phyloP scores from a whole-genome alignment of 805 yeast species.

The Schwanniomyces sp. region DNA sequence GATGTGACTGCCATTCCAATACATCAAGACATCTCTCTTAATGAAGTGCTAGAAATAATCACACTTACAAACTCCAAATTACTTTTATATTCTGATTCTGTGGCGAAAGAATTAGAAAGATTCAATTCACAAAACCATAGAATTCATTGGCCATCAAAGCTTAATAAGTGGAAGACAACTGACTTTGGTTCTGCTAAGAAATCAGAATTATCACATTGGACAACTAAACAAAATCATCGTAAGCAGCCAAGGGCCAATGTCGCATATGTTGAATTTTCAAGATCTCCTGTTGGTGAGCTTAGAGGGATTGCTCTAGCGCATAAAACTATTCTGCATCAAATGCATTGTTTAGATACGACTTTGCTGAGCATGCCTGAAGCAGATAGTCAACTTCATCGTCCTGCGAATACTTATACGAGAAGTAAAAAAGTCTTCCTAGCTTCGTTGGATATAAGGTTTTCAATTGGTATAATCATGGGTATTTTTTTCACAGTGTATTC shows the following conservation, averaged over 20 bases:
- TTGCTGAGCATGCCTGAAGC: conserved; percentile 64
- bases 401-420: conserved; percentile 29
- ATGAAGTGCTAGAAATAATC: conserved; percentile 72
- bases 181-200: conserved; percentile 70
- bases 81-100: conserved; percentile 78
- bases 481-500: conserved; percentile 77
- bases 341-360: conserved; percentile 71
- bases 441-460: conserved; percentile 44
- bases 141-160: conserved; percentile 71
- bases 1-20: conserved; percentile 95
- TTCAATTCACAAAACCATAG: conserved; percentile 39
- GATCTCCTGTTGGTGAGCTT: conserved; percentile 86
- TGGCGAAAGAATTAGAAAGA: conserved; percentile 72
- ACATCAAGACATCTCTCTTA: conserved; percentile 65
- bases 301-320: conserved; percentile 94
- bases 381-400: conserved; percentile 51
- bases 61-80: conserved; percentile 72
- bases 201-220: conserved; percentile 32
- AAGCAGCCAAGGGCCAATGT: conserved; percentile 45
- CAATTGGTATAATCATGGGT: conserved; percentile 85
- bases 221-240: conserved; percentile 11
- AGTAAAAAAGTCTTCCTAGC: conserved; percentile 54
- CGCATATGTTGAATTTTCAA: conserved; percentile 90
- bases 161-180: conserved; percentile 77
- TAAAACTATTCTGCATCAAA: conserved; percentile 82